phyloP scores from a whole-genome alignment of 306 rosid genomes.

The Quercus parvula region DNA sequence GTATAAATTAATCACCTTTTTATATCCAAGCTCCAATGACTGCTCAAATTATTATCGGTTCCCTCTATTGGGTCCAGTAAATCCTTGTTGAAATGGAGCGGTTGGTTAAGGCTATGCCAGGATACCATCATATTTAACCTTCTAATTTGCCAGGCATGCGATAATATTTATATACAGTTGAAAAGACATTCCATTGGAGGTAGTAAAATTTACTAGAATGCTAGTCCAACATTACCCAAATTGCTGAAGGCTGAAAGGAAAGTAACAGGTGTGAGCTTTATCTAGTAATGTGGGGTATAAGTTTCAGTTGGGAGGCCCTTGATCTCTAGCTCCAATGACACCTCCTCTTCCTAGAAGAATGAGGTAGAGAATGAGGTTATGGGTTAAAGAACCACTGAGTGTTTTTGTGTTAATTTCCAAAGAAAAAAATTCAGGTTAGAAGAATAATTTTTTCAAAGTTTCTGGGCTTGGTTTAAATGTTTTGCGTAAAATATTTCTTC shows the following conservation, averaged over 20 bases:
- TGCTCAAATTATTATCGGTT: background rate
- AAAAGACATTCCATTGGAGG: background rate
- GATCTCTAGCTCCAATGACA: background rate
- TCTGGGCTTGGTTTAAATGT: background rate
- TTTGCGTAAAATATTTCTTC: background rate
- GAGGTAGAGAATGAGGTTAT: background rate
- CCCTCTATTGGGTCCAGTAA: background rate
- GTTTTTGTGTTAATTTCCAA: background rate
- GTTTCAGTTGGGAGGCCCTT: background rate
- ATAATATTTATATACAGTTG: background rate
- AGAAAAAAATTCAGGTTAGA: background rate
- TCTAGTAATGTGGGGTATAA: background rate
- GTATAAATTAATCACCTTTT: background rate
- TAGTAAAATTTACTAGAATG: background rate
- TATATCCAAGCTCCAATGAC: background rate
- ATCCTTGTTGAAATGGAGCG: background rate
- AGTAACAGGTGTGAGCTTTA: background rate
- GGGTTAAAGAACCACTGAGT: background rate
- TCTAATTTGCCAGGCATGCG: background rate
- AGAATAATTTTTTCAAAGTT: background rate
- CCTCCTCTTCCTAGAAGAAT: background rate
- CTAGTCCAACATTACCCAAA: background rate
- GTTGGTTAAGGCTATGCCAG: background rate
- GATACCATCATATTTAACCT: background rate
- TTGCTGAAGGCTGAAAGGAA: background rate